phyloP scores from a whole-genome alignment of 2,329 filamentous ascomycete species.

The Fusarium nisikadoi region DNA sequence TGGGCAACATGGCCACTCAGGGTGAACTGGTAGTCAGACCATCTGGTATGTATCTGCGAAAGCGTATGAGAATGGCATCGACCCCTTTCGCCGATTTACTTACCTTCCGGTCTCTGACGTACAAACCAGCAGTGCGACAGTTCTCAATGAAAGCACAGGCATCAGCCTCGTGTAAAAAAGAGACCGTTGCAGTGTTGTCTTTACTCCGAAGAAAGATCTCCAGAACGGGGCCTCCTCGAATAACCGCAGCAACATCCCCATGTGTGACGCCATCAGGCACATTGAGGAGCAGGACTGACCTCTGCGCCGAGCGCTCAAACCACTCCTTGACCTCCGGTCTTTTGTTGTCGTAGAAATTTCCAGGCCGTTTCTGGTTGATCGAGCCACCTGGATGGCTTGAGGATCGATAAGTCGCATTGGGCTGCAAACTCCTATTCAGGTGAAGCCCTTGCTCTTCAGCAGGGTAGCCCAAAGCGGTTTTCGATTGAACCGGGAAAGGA shows the following conservation, averaged over 20 bases:
- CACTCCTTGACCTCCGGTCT: background rate
- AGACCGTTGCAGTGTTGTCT: slow-evolving; percentile 72
- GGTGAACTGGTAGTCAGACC: slow-evolving; percentile 77
- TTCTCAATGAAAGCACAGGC: slow-evolving; percentile 74
- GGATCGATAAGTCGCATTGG: background rate
- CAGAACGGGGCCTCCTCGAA: slow-evolving; percentile 77
- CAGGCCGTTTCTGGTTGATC: background rate
- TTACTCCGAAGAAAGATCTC: slow-evolving; percentile 71
- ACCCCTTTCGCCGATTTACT: slow-evolving; percentile 36
- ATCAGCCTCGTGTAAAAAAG: slow-evolving; percentile 73
- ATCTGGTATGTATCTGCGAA: slow-evolving; percentile 71
- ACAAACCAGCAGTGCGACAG: slow-evolving; percentile 72
- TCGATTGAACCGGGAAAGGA: background rate
- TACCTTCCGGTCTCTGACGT: slow-evolving; percentile 75
- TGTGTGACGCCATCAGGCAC: slow-evolving; percentile 72
- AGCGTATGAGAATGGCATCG: background rate
- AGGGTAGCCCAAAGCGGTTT: background rate
- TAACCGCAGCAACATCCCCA: slow-evolving; percentile 69
- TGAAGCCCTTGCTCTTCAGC: background rate
- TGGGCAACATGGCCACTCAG: slow-evolving; percentile 70
- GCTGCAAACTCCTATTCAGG: background rate
- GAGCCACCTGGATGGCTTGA: background rate
- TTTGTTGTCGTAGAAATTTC: background rate
- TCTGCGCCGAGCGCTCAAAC: slow-evolving; percentile 53
- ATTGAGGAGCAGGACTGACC: slow-evolving; percentile 72